These are phyloP conservation scores for Austroboletus eburneus DNA, from an alignment of 768 basidiomycete species.

Conservation along the genomic window DNA sequence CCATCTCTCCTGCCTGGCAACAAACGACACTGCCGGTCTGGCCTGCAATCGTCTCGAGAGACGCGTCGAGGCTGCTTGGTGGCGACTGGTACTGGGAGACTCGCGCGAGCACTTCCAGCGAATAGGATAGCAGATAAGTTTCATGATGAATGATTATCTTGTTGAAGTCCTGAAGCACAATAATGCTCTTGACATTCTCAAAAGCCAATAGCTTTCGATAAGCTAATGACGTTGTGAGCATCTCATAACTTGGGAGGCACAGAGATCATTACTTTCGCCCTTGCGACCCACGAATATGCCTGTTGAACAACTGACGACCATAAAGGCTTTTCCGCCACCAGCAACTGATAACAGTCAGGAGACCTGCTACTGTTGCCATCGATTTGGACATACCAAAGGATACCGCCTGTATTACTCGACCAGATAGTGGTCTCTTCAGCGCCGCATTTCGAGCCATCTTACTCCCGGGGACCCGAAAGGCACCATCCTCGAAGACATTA, in stretches of 20 bases:
- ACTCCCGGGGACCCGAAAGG: slow-evolving; percentile 50
- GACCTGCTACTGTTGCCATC: background rate
- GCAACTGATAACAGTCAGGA: slow-evolving; percentile 32
- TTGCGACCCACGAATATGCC: slow-evolving; percentile 65
- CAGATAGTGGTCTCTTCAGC: slow-evolving; percentile 41
- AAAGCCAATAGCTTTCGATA: slow-evolving; percentile 55
- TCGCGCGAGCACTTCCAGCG: slow-evolving; percentile 64
- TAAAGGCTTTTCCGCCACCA: slow-evolving; percentile 46
- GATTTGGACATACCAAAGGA: slow-evolving; percentile 52
- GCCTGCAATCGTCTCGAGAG: slow-evolving; percentile 58
- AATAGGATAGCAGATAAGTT: slow-evolving; percentile 56
- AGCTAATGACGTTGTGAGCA: slow-evolving; percentile 34
- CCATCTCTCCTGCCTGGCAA: slow-evolving; percentile 52
- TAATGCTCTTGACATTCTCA: slow-evolving; percentile 48
- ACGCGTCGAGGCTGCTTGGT: slow-evolving; percentile 45
- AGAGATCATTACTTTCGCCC: slow-evolving; percentile 45
- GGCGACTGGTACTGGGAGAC: slow-evolving; percentile 49
- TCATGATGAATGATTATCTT: slow-evolving; percentile 67
- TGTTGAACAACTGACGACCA: slow-evolving; percentile 62
- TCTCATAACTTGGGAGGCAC: background rate
- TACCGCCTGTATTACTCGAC: slow-evolving; percentile 55
- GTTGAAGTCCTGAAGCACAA: slow-evolving; percentile 58
- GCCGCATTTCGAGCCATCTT: slow-evolving; percentile 29
- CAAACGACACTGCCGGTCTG: slow-evolving; percentile 56
- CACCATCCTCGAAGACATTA: slow-evolving; percentile 52